phyloP scores from a whole-genome alignment of 2,329 filamentous ascomycete species.

The Fusarium luffae region DNA sequence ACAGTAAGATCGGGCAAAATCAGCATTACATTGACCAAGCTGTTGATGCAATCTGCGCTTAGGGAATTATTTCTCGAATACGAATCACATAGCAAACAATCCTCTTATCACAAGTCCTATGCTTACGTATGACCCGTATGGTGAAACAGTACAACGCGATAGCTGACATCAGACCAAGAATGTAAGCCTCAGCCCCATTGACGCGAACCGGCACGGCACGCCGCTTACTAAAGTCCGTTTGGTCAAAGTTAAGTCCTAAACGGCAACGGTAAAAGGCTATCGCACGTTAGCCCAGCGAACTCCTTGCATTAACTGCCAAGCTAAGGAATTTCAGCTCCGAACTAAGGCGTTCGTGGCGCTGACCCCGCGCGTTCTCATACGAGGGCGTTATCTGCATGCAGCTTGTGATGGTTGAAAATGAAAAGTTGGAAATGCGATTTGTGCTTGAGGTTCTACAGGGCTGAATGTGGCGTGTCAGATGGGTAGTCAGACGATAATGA shows the following conservation, averaged over 20 bases:
- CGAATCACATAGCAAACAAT: neutral
- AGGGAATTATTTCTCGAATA: neutral
- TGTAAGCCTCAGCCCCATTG: neutral
- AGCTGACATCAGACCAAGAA: neutral
- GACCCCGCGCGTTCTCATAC: neutral
- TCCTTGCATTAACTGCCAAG: neutral
- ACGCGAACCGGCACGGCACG: neutral
- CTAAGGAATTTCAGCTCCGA: neutral
- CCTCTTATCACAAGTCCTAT: neutral
- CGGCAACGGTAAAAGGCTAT: neutral
- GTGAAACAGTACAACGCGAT: neutral
- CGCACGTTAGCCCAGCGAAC: neutral
- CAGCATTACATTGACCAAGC: constrained; percentile 6
- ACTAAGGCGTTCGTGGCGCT: neutral
- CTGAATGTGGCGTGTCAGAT: neutral
- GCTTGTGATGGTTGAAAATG: neutral
- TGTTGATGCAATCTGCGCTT: constrained; percentile 9
- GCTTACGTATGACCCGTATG: neutral
- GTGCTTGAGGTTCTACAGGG: neutral
- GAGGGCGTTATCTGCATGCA: neutral
- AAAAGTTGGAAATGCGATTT: neutral
- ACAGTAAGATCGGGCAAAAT: neutral
- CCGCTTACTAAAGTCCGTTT: neutral
- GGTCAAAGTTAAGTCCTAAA: no score
- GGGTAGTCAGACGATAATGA: neutral